Evolutionary conservation across 1,284 basidiomycete species (phyloP), one percentile per base, ranked within the genome.

Genomic region (Pyrrhoderma lamaoense): DNA sequence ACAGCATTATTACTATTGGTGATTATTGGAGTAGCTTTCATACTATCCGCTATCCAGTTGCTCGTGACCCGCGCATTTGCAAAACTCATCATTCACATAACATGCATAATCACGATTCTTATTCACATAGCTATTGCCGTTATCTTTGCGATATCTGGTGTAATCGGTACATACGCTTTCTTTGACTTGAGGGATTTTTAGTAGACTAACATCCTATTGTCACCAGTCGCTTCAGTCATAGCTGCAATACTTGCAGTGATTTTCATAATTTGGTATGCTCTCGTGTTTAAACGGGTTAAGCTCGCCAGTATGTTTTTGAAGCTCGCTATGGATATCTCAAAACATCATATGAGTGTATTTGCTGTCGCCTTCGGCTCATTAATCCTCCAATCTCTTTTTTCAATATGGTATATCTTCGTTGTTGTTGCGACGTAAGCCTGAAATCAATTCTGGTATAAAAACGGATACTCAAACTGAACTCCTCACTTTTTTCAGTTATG

Each of bases 291-390:
- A 3, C 76, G 88, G 19, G 93, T 94, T 51, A 89, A 89, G 0
- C 69, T 94, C 3, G 84, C 87, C 1, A 80, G 83, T 16, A 67
- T 91, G 7, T 73, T 93, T 7, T 74, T 93, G 2, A 85, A 91
- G 65, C 82, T 88, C 21, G 80, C 85, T 2, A 88, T 92, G 72
- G 88, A 91, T 59, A 76, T 91, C 37, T 76, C 85, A 39, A 90
- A 91, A 62, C 85, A 89, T 60, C 87, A 93, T 66, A 79, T 75
- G 52, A 82, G 80, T 43, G 88, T 92, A 5, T 93, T 89, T 62
- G 68, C 80, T 18, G 84, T 92, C 14, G 85, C 85, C 1, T 77
- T 93, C 57, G 58, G 74, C 34, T 80, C 85, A 1, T 69, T 92
- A 8, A 59, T 89, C 47, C 45, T 89, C 1, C 86, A 92, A 61